A percentile compares a stretch with the other conserved stretches of the same genome.
Conservation (phyloP, 176 grass and related monocot genomes). For the Bromus sterilis region DNA sequence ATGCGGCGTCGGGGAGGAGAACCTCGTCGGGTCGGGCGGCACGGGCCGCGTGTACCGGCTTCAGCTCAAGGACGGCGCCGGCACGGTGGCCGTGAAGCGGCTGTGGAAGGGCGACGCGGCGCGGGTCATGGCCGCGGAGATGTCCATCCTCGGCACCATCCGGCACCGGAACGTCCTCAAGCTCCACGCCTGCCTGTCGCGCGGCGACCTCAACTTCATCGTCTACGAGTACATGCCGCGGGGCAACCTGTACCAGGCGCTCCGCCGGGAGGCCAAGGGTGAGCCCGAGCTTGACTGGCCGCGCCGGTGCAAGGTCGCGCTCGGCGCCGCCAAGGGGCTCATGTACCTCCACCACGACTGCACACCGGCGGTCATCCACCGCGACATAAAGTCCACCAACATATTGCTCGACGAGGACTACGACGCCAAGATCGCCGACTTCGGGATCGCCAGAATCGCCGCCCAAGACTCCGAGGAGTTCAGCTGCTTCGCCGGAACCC, state of each 20-base stretch:
- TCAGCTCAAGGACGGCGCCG: slow-evolving; percentile 41
- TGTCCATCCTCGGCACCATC: slow-evolving; percentile 59
- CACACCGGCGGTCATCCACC: slow-evolving; percentile 73
- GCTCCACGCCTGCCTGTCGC: slow-evolving; percentile 84
- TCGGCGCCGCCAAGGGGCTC: slow-evolving; percentile 67
- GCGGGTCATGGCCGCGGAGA: slow-evolving; percentile 65
- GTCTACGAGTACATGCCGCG: slow-evolving; percentile 91
- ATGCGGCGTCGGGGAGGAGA: slow-evolving; percentile 49
- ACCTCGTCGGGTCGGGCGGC: slow-evolving; percentile 63
- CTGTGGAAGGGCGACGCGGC: slow-evolving; percentile 58
- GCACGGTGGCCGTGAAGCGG: slow-evolving; percentile 68
- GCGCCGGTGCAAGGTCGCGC: slow-evolving; percentile 48
- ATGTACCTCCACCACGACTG: slow-evolving; percentile 96
- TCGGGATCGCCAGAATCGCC: slow-evolving; percentile 68
- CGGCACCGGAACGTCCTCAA: slow-evolving; percentile 83
- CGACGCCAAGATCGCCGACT: slow-evolving; percentile 84
- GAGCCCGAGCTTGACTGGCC: slow-evolving; percentile 52
- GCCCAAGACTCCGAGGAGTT: slow-evolving; percentile 30
- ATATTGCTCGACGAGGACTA: slow-evolving; percentile 74
- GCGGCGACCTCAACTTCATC: slow-evolving; percentile 67
- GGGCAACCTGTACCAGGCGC: slow-evolving; percentile 71
- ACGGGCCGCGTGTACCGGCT: slow-evolving; percentile 73
- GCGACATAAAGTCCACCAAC: slow-evolving; percentile 84
- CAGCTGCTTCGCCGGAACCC: slow-evolving; percentile 77
- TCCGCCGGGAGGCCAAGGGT: slow-evolving; percentile 39